Conservation (phyloP, 2,329 filamentous ascomycete species). For the Gliomastix tumulicola region DNA sequence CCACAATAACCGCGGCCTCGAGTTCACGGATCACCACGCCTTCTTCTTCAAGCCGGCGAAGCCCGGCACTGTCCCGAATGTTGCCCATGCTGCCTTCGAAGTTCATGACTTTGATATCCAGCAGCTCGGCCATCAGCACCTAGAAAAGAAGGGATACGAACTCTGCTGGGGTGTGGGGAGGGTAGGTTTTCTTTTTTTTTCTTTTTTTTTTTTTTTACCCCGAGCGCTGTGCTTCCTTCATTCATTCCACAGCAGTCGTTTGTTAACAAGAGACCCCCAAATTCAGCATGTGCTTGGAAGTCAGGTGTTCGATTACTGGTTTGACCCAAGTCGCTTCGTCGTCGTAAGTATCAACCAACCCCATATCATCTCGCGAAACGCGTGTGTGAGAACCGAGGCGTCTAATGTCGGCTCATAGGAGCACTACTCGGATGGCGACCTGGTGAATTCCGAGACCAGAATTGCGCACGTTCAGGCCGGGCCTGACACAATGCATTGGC, state of each 20-base stretch:
- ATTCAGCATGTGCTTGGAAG: conserved; percentile 62
- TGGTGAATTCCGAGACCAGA: conserved; percentile 44
- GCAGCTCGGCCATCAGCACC: conserved; percentile 62
- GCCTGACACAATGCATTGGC: conserved; percentile 3
- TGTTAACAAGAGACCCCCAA: too few relatives aligned
- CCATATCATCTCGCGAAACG: too few relatives aligned
- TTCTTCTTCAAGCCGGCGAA: conserved; percentile 42
- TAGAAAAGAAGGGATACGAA: conserved; percentile 54
- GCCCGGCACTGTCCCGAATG: conserved; percentile 41
- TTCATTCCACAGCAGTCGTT: too few relatives aligned
- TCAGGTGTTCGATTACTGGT: conserved; percentile 52
- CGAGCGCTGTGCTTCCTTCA: too few relatives aligned
- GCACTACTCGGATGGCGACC: conserved; percentile 56
- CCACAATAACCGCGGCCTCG: not conserved
- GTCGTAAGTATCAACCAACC: too few relatives aligned
- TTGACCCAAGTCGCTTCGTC: not conserved
- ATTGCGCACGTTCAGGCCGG: conserved; percentile 8
- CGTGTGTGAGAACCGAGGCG: too few relatives aligned
- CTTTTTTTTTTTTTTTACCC: too few relatives aligned
- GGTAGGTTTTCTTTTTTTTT: too few relatives aligned
- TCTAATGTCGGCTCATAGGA: too few relatives aligned
- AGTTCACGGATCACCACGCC: conserved; percentile 16
- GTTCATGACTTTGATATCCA: conserved; percentile 68
- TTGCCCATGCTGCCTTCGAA: conserved; percentile 65
- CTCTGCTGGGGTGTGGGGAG: conserved; percentile 66